Evolutionary conservation across 2,329 filamentous ascomycete genomes (phyloP).

Genomic region (Helicocarpus griseus): DNA sequence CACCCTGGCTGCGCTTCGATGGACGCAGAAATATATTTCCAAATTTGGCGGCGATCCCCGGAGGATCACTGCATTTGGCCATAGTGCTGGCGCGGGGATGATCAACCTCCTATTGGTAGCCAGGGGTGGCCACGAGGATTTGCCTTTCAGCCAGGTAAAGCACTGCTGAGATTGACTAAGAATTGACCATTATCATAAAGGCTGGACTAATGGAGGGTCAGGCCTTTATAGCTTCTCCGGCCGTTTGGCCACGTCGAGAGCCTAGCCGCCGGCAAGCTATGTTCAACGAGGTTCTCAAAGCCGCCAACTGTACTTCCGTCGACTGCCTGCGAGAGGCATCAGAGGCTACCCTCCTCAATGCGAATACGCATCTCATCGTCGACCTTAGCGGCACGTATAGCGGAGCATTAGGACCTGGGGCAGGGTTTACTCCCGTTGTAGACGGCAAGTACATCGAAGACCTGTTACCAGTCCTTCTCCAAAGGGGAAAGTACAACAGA

Average conservation of each 20-base stretch:
- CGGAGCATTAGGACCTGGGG: slow-evolving; percentile 5
- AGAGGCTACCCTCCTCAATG: slow-evolving; percentile 7
- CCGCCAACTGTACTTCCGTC: slow-evolving; percentile 8
- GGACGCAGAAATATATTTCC: slow-evolving; percentile 7
- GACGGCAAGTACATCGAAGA: slow-evolving; percentile 9
- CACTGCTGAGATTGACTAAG: not conserved
- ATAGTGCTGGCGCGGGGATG: slow-evolving; percentile 6
- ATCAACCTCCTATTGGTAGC: slow-evolving; percentile 5
- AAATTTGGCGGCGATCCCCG: slow-evolving; percentile 10
- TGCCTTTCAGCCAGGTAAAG: slow-evolving; percentile 2
- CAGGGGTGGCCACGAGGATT: not conserved
- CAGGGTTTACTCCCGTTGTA: slow-evolving; percentile 9
- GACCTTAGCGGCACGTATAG: slow-evolving; percentile 1
- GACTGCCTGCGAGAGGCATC: slow-evolving; percentile 5
- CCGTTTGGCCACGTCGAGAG: slow-evolving; percentile 5
- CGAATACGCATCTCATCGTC: slow-evolving; percentile 8
- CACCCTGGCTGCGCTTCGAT: slow-evolving; percentile 6
- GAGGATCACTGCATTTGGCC: slow-evolving; percentile 6
- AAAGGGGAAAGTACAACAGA: slow-evolving; percentile 1
- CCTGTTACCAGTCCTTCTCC: not conserved
- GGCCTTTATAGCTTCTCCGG: slow-evolving; percentile 10
- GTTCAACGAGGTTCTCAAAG: slow-evolving; percentile 7
- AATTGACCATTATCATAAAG: not conserved
- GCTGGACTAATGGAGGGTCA: not conserved
- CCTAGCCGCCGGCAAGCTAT: slow-evolving; percentile 3